Percentiles rank a stretch among this genome's conserved stretches.
These are phyloP conservation scores for Albifimbria verrucaria DNA, from an alignment of 2,329 filamentous ascomycete genomes.

Conservation along the genomic window DNA sequence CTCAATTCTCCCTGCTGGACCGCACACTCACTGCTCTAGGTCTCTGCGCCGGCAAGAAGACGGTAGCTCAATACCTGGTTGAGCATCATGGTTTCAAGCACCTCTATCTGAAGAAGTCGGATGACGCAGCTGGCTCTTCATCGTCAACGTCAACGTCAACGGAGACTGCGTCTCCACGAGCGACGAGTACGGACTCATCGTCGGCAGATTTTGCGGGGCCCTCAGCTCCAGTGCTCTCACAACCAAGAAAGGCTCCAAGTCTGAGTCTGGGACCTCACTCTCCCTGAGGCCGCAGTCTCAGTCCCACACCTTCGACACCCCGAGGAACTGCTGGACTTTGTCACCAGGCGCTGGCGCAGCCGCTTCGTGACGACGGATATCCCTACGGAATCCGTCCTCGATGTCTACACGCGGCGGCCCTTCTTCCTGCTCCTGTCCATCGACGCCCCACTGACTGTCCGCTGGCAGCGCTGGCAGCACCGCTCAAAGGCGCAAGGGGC, in stretches of 20 bases:
- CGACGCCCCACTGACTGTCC: constrained; percentile 80
- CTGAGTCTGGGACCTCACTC: constrained; percentile 21
- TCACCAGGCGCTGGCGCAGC: constrained; percentile 78
- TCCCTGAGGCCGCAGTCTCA: constrained; percentile 18
- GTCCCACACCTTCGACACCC: constrained; percentile 53
- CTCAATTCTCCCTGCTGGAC: constrained; percentile 1
- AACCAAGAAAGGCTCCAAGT: constrained; percentile 19
- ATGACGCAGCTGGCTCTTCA: background rate
- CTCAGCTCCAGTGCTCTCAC: constrained; percentile 22
- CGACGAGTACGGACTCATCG: constrained; percentile 2
- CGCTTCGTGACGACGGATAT: constrained; percentile 87
- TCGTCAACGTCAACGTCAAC: constrained; percentile 7
- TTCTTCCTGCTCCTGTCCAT: constrained; percentile 93
- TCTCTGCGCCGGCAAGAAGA: constrained; percentile 90
- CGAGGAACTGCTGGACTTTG: constrained; percentile 73
- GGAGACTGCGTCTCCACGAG: constrained; percentile 5
- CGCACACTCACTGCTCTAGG: constrained; percentile 45
- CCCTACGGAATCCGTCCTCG: constrained; percentile 67
- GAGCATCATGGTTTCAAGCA: constrained; percentile 78
- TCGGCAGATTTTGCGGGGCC: constrained; percentile 17
- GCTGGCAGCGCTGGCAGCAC: constrained; percentile 73
- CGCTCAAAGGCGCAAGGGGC: constrained; percentile 18
- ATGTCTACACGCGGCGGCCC: constrained; percentile 73
- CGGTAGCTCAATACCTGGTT: constrained; percentile 83
- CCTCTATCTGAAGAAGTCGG: constrained; percentile 52